Evolutionary conservation across 1,284 basidiomycete genomes (phyloP), one percentile per base, ranked within the genome.

Genomic region (Hemileia vastatrix): DNA sequence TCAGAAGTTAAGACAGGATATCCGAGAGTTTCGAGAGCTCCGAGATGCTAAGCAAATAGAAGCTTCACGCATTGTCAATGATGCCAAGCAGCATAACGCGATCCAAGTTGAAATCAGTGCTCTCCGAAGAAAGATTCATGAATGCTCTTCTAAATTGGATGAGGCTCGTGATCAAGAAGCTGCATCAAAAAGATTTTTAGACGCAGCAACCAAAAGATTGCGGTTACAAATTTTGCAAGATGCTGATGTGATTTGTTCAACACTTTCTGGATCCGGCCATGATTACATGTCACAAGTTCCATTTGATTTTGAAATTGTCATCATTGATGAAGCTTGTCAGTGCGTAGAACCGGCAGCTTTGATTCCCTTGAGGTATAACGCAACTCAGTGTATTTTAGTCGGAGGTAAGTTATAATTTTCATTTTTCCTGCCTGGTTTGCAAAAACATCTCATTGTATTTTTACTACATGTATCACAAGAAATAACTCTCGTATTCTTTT

Each of bases 261-360:
- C 95, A 0, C 81, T 99, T 5, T 90, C 91, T 2, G 92, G 92
- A 32, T 83, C 93, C 5, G 95, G 94, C 1, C 90, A 96, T 70
- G 92, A 96, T 45, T 83, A 83, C 58, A 80, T 99, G 54, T 84
- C 87, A 62, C 80, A 84, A 13, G 68, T 77, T 2, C 69, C 75
- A 4, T 84, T 90, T 68, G 87, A 92, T 58, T 97, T 97, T 72
- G 92, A 96, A 70, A 90, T 95, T 75, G 84, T 98, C 66, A 86
- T 99, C 72, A 95, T 98, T 67, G 95, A 99, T 73, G 95, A 99
- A 77, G 95, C 95, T 0, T 94, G 94, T 0, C 95, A 99, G 77
- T 88, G 93, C 3, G 88, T 97, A 52, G 95, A 99, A 76, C 81
- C 97, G 62, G 93, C 89, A 71, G 90, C 92, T n/a, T 78, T 99